A percentile compares a stretch with the other conserved stretches of the same genome.
Evolutionary conservation across 768 basidiomycete genomes (phyloP).

Genomic region (Fibroporia radiculosa): DNA sequence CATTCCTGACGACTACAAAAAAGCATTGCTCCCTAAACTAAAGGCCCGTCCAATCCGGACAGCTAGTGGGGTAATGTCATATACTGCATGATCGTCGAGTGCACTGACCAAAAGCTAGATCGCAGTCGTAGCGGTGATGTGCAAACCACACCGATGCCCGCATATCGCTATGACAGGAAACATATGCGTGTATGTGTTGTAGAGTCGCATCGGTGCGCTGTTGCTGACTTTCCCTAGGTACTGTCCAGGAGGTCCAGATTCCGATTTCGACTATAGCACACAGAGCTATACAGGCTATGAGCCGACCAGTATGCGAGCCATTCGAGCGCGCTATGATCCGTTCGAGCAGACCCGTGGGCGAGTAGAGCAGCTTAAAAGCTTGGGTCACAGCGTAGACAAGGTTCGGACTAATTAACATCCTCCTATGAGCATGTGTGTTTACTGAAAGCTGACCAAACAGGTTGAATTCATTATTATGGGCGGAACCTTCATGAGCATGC

Average conservation of each 20-base stretch:
- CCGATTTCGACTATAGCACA: conserved; percentile 99
- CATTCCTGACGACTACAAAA: conserved; percentile 96
- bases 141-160: conserved; percentile 98
- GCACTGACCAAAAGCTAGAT: conserved; percentile 44
- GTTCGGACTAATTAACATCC: conserved; percentile 31
- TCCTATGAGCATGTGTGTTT: not conserved
- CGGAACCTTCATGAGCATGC: conserved; percentile 99
- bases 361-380: conserved; percentile 88
- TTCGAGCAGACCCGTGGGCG: conserved; percentile 95
- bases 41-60: conserved; percentile 93
- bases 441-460: conserved; percentile 33
- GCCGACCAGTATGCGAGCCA: conserved; percentile 98
- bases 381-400: conserved; percentile 98
- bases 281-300: conserved; percentile 94
- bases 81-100: not conserved
- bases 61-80: conserved; percentile 74
- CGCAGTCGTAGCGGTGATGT: conserved; percentile 99
- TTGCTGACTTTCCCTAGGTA: conserved; percentile 44
- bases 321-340: conserved; percentile 92
- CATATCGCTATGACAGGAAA: conserved; percentile 99
- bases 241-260: conserved; percentile 98
- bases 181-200: conserved; percentile 80
- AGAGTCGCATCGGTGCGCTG: not conserved
- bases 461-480: conserved; percentile 96
- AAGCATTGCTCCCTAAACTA: conserved; percentile 80